Evolutionary conservation across 805 yeast genomes (phyloP), one percentile per base, ranked within the genome.

Genomic region (Grigorovia jiainica): DNA sequence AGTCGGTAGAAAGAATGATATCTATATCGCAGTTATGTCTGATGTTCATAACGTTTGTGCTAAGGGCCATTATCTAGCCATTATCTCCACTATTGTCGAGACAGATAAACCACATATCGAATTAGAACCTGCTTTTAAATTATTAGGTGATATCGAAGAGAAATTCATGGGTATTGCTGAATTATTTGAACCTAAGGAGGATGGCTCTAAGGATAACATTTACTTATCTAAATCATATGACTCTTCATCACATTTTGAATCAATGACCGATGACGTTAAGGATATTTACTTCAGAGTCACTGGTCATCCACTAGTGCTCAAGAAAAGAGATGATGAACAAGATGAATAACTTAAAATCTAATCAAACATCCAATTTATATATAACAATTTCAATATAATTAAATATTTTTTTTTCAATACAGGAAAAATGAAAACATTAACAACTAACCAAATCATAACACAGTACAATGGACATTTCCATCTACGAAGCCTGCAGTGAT

Each of bases 211-310:
- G 46, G 89, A 83, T 61, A 78, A 82, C 43, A 78, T 92, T 39
- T 92, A 66, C 65, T 72, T 92, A 44, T 87, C 97, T 31, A 83
- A 76, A 67, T 83, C 95, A 45, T 92, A 87, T 61, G 98, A 92
- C 61, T 82, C 97, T 1, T 74, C 95, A 8, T 87, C 96, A 8
- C 98, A 92, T 66, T 92, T 92, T 61, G 98, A 92, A 66, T 70
- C 89, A 34, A 84, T 95, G 54, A 92, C 98, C 32, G 97, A 92
- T 61, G 97, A 92, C 63, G 95, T 92, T 53, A 87, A 87, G 66
- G 96, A 90, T 63, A 74, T 92, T 41, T 92, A 92, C 64, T 80
- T 81, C 64, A 78, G 97, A 63, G 81, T 92, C 49, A 84, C 84
- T 27, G 97, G 97, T 39, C 84, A 86, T 62, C 95, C 95, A 16